Base-by-base conservation (phyloP, 2,329 filamentous ascomycete species). In the Periconia digitata region DNA sequence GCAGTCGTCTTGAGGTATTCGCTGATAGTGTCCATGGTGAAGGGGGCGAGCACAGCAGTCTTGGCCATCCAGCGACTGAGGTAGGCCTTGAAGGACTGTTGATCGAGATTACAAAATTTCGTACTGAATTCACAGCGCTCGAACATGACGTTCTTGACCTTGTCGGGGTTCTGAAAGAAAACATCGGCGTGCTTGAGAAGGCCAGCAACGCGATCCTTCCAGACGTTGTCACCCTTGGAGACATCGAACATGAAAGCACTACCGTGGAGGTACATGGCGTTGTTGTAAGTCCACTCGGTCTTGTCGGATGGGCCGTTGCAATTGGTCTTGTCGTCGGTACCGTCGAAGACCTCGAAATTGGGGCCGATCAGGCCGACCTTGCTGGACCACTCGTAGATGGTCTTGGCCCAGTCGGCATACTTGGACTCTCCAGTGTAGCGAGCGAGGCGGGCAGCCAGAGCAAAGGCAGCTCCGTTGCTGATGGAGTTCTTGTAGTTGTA, bases 401-500 rank as follows among this genome's bases (percentile, higher is more conserved):
- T 83, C 39, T 77, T 69, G 1, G 86, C 85, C 86, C 86, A 90
- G 16, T 86, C 79, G 13, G 63, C 59, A 41, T 73, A 73, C n/a
- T 64, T 68, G 27, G 79, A 68, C 60, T 89, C 85, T 15, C 83
- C 83, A 0, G 85, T 89, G 50, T 83, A 85, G 40, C 85, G 82
- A 21, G 85, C 87, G 13, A 92, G 78, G 16, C 89, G 85, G 1
- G 90, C 88, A 3, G 86, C 85, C 12, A 95, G 78, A 62, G 92
- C 86, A 70, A 95, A 92, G 66, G 94, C 84, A n/a, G 85, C 85
- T 36, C 88, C 89, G 68, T 94, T 94, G 52, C 85, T 85, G 58
- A 92, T 83, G 15, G 85, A 80, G 74, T 92, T 92, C 72, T 92
- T 94, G 80, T 95, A 94, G 62, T 84, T 79, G 67, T 91, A 85